Percentiles rank a stretch among this genome's conserved stretches.
Evolutionary conservation across 495 filamentous ascomycete genomes (phyloP).

Genomic region (Annulohypoxylon moriforme): DNA sequence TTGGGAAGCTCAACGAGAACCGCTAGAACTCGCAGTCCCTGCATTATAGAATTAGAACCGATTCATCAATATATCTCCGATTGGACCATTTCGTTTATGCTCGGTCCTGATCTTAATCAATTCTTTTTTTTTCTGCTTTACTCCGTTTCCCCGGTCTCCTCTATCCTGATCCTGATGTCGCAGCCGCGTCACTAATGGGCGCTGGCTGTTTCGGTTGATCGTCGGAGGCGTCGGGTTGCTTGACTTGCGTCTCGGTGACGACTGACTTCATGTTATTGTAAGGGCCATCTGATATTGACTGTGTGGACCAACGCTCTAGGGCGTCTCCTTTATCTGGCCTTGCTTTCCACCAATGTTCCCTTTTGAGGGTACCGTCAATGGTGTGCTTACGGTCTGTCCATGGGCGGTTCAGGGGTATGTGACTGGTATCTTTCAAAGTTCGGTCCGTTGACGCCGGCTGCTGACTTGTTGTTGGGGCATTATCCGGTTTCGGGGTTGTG

Average conservation of each 20-base stretch:
- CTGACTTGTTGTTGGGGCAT: not conserved
- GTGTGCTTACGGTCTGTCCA: slow-evolving; percentile 20
- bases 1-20: slow-evolving; percentile 85
- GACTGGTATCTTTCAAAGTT: not conserved
- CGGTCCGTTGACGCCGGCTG: not conserved
- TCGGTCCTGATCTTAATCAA: not conserved
- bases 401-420: slow-evolving; percentile 19
- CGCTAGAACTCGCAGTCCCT: slow-evolving; percentile 75
- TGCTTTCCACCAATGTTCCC: slow-evolving; percentile 1
- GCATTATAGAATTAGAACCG: slow-evolving; percentile 57
- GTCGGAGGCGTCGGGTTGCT: not conserved
- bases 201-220: not conserved
- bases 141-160: not conserved
- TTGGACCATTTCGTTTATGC: not conserved
- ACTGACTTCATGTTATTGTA: slow-evolving; percentile 30
- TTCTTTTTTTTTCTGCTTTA: not conserved
- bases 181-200: slow-evolving; percentile 20
- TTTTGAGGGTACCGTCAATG: not conserved
- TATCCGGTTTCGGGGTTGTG: not conserved
- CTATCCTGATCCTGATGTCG: slow-evolving; percentile 31
- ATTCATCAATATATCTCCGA: not conserved
- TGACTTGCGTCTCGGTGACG: not conserved
- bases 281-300: slow-evolving; percentile 31
- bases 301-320: slow-evolving; percentile 24
- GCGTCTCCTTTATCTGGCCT: not conserved